Evolutionary conservation across 169 alveolate genomes (phyloP), one percentile per base, ranked within the genome.

Genomic region (Cryptosporidium viatorum): DNA sequence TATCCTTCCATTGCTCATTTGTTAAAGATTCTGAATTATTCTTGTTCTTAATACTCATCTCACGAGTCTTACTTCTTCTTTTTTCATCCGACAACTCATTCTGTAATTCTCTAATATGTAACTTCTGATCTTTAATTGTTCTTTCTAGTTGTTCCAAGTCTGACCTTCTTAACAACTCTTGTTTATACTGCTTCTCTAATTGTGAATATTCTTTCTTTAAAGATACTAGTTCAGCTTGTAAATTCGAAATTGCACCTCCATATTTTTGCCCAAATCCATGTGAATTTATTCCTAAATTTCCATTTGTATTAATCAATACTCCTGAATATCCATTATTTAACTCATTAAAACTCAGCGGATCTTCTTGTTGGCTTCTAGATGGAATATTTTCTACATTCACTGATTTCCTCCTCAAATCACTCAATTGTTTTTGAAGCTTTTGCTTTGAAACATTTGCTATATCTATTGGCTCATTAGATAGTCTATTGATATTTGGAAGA

Each of bases 181-280:
- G 89, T 29, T 60, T 60, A 65, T 80, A 80, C n/a, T 80, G 89
- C 68, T 59, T 80, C 75, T 80, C 89, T 55, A 80, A 62, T 26
- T 41, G 73, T 18, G 89, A 26, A 62, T 80, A 43, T 55, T 80
- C 80, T 16, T 65, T 80, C 26, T 33, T 60, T 23, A 80, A 33
- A 45, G 89, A 59, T 31, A 65, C 31, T 16, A 80, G 16, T 23
- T 80, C 89, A 7, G 89, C 74, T 33, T 80, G 89, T 50, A 80
- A 43, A 59, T 39, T 80, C 18, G 89, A 80, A 33, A 39, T 23
- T 6, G 39, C 73, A 43, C 67, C 52, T 12, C 75, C 75, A 35
- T 71, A 71, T 29, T n/a, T 26, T 23, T 33, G 21, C 33, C 71
- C 71, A 37, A 37, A 33, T 12, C 71, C 71, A 33, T 65, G 51